Conservation (phyloP, 1,284 basidiomycete species). For the Cryptococcus maquisensis region DNA sequence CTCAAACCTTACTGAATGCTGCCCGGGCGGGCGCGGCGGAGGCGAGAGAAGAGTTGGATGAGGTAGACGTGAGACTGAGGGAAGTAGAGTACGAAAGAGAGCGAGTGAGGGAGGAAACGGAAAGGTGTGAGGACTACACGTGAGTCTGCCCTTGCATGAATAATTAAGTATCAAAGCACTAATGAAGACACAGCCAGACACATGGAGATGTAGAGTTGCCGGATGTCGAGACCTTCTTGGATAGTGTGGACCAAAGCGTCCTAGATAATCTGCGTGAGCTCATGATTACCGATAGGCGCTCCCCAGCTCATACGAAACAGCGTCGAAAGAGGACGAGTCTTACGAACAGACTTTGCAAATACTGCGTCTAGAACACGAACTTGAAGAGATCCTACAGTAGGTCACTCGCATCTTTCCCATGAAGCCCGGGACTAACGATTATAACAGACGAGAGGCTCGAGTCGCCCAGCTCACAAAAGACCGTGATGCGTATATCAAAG, state of each 20-base stretch:
- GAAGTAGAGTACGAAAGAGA: slow-evolving; percentile 41
- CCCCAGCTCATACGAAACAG: slow-evolving; percentile 7
- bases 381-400: slow-evolving; percentile 32
- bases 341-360: slow-evolving; percentile 33
- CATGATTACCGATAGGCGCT: neutral
- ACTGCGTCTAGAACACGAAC: slow-evolving; percentile 36
- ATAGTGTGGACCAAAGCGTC: slow-evolving; percentile 11
- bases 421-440: neutral
- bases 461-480: slow-evolving; percentile 33
- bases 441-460: slow-evolving; percentile 24
- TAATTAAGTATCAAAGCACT: neutral
- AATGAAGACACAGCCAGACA: slow-evolving; percentile 20
- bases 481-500: slow-evolving; percentile 30
- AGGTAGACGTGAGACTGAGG: slow-evolving; percentile 31
- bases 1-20: slow-evolving; percentile 35
- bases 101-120: slow-evolving; percentile 38
- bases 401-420: slow-evolving; percentile 3
- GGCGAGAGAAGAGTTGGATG: slow-evolving; percentile 31
- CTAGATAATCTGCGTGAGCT: slow-evolving; percentile 30
- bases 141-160: slow-evolving; percentile 15
- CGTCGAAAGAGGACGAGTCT: slow-evolving; percentile 19
- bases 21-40: slow-evolving; percentile 25
- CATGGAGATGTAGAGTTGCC: slow-evolving; percentile 31
- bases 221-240: slow-evolving; percentile 20
- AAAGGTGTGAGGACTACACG: slow-evolving; percentile 37